Evolutionary conservation across 345 rosid genomes (phyloP), one percentile per base, ranked within the genome.

Genomic region (Schrenkiella parvula): DNA sequence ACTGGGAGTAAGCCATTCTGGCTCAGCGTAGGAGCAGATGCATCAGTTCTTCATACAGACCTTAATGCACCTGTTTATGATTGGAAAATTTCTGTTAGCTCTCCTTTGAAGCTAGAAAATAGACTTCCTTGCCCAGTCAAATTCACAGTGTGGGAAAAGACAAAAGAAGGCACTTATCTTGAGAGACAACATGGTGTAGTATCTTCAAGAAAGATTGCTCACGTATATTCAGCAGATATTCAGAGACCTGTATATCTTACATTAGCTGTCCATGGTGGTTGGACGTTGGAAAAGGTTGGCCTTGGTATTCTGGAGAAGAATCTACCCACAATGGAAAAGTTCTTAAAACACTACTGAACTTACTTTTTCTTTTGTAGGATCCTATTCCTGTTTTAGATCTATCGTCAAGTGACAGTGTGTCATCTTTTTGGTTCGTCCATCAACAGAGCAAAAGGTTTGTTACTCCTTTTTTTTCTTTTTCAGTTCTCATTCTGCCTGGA

Each of bases 341-440:
- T 58, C 14, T 35, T 4, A 46, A 23, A 25, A 52, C 11, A 7
- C 29, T 14, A 26, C 57, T 63, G 31, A 77, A 5, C 32, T 63
- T 64, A 41, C 34, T 39, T 43, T 52, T 66, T 66, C 19, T 70
- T 73, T 73, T 79, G 83, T 84, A 95, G 99, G 95, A 86, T 68
- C 95, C 88, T 34, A 74, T 86, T 77, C 89, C 81, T 81, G 79
- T 95, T 74, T 79, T 89, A 74, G 96, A 95, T 86, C 83, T 87
- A 64, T 82, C 85, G 75, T 87, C 95, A 25, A 80, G 76, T 80
- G 89, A 77, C 51, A 88, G 82, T 61, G 76, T 84, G 47, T 86
- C 98, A 72, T 91, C 96, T 11, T 91, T 95, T 76, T 95, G 99
- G 99, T 89, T 95, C 82, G 71, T 88, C 81, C 91, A 95, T 85